Percentiles rank a stretch among this genome's conserved stretches.
These are phyloP conservation scores for Cystoisospora suis DNA, from an alignment of 169 alveolate genomes.

Conservation along the genomic window DNA sequence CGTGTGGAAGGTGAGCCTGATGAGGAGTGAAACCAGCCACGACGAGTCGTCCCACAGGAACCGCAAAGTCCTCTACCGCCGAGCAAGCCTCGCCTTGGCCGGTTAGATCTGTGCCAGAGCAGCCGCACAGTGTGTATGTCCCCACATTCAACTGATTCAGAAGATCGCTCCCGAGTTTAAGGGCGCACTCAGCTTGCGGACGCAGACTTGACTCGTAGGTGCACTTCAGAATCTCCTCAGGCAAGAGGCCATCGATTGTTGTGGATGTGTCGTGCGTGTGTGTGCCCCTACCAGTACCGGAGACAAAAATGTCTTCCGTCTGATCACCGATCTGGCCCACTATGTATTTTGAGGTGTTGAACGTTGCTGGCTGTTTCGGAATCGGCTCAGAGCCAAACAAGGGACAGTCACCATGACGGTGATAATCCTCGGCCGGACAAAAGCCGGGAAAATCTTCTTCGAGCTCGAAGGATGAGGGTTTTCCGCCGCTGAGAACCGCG, in stretches of 20 bases:
- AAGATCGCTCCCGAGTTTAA: constrained; percentile 42
- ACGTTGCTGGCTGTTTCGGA: background rate
- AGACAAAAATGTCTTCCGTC: background rate
- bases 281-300: background rate
- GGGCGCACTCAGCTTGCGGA: constrained; percentile 39
- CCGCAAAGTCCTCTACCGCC: constrained; percentile 50
- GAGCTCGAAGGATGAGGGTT: no score
- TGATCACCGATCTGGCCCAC: background rate
- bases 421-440: background rate
- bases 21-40: constrained; percentile 25
- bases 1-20: background rate
- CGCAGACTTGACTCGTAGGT: background rate
- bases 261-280: background rate
- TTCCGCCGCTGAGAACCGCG: no score
- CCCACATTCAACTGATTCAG: constrained; percentile 53
- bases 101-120: constrained; percentile 61
- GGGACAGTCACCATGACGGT: no score
- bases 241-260: background rate
- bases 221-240: background rate
- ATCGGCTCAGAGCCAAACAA: background rate
- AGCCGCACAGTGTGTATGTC: constrained; percentile 63
- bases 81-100: constrained; percentile 50
- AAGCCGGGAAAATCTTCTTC: background rate
- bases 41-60: constrained; percentile 46
- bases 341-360: background rate